A percentile compares a stretch with the other conserved stretches of the same genome.
These are phyloP conservation scores for Trichosporon asahii DNA, from an alignment of 1,284 basidiomycete species.

Conservation along the genomic window DNA sequence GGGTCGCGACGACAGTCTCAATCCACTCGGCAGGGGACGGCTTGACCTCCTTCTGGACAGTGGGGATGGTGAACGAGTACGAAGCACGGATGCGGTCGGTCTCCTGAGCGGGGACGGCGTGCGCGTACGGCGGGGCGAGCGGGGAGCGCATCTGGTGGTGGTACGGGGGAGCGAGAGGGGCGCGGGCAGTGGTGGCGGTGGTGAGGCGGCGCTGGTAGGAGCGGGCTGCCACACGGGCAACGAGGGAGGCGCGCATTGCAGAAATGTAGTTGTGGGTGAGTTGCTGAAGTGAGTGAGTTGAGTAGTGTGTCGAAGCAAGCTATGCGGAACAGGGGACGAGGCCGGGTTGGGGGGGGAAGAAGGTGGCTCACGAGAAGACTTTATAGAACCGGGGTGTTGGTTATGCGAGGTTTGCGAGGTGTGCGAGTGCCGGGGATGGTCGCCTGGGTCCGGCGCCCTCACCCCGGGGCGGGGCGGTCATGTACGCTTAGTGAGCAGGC, in stretches of 20 bases:
- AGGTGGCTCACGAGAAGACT: background rate
- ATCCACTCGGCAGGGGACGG: slow-evolving; percentile 19
- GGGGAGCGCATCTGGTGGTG: slow-evolving; percentile 18
- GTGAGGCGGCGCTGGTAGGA: slow-evolving; percentile 24
- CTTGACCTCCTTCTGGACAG: background rate
- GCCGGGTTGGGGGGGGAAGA: background rate
- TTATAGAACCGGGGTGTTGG: background rate
- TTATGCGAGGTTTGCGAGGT: background rate
- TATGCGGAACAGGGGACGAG: background rate
- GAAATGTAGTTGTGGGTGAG: background rate
- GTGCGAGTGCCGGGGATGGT: background rate
- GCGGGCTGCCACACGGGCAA: slow-evolving; percentile 21
- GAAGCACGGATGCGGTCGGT: slow-evolving; percentile 19
- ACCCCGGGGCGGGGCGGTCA: background rate
- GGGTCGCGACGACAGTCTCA: slow-evolving; percentile 14
- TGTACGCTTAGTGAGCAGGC: background rate
- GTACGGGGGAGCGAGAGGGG: slow-evolving; percentile 25
- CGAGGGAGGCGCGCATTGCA: slow-evolving; percentile 22
- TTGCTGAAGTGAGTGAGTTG: background rate
- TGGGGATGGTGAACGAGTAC: slow-evolving; percentile 21
- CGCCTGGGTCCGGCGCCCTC: background rate
- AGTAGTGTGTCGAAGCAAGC: background rate
- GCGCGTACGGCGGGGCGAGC: slow-evolving; percentile 24
- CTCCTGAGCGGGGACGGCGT: slow-evolving; percentile 13
- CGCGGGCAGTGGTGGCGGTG: slow-evolving; percentile 19